Percentiles rank a stretch among this genome's conserved stretches.
phyloP scores from a whole-genome alignment of 192 early-diverging fungal species.

The Coemansia sp. region DNA sequence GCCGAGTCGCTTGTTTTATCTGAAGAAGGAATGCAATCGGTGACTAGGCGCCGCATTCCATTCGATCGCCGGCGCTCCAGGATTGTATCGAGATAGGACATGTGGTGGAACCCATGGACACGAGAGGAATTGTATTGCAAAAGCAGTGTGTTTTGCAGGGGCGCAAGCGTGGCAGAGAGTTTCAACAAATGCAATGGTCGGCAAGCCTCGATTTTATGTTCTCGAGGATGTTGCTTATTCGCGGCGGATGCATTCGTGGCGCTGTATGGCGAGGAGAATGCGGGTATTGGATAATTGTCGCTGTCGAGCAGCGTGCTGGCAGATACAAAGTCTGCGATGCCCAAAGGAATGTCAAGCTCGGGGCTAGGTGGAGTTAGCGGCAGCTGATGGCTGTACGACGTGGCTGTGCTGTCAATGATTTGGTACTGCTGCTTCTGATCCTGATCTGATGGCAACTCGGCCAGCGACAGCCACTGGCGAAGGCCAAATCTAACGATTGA shows the following conservation, averaged over 20 bases:
- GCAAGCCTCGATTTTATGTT: neutral
- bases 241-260: neutral
- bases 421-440: neutral
- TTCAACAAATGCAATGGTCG: neutral
- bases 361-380: conserved; percentile 31
- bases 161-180: neutral
- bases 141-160: conserved; percentile 17
- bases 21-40: neutral
- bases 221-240: neutral
- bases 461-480: conserved; percentile 44
- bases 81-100: conserved; percentile 9
- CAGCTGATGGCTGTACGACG: conserved; percentile 1
- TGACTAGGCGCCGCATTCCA: neutral
- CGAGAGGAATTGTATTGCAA: conserved; percentile 25
- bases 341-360: conserved; percentile 15
- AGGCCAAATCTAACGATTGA: conserved; percentile 51
- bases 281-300: neutral
- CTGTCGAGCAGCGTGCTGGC: conserved; percentile 14
- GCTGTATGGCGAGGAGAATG: neutral
- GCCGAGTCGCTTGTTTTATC: neutral
- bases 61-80: neutral
- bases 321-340: conserved; percentile 16
- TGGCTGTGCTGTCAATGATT: neutral
- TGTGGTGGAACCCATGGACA: conserved; percentile 6
- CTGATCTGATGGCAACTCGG: conserved; percentile 2